These are phyloP conservation scores for Macadamia tetraphylla DNA, from an alignment of 164 flowering plant genomes.

Conservation along the genomic window DNA sequence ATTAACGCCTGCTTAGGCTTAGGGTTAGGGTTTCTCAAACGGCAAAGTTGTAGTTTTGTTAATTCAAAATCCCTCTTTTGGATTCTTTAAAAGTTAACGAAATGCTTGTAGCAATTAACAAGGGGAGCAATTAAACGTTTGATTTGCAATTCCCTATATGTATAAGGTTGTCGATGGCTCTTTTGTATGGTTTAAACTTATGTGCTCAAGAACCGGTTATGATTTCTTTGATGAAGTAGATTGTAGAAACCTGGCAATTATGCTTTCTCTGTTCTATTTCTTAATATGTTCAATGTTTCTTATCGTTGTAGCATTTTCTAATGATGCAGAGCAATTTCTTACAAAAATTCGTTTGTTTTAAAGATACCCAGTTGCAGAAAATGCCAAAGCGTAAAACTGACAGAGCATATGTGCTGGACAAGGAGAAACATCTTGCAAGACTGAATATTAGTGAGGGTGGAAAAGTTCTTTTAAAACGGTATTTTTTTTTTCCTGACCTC, in stretches of 20 bases:
- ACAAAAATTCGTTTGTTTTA: conserved; percentile 33
- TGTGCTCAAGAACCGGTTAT: too few relatives aligned
- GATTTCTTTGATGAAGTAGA: too few relatives aligned
- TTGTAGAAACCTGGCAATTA: not conserved
- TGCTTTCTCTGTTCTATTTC: not conserved
- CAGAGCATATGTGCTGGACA: conserved; percentile 78
- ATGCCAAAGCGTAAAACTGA: conserved; percentile 95
- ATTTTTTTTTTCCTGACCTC: not conserved
- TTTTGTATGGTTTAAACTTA: too few relatives aligned
- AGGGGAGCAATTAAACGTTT: too few relatives aligned
- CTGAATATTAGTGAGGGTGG: conserved; percentile 69
- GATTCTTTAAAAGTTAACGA: too few relatives aligned
- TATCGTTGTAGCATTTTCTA: not conserved
- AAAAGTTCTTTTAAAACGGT: conserved; percentile 84
- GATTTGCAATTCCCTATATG: too few relatives aligned
- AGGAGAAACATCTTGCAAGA: conserved; percentile 84
- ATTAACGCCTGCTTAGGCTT: too few relatives aligned
- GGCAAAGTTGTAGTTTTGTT: too few relatives aligned
- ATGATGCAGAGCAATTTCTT: not conserved
- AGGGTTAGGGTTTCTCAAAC: too few relatives aligned
- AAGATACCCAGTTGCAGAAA: conserved; percentile 95
- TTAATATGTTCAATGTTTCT: not conserved
- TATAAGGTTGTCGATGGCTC: too few relatives aligned
- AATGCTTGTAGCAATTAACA: too few relatives aligned
- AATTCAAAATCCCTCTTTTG: too few relatives aligned